Evolutionary conservation across 179 eudicot species (phyloP).

Genomic region (Heliamphora pulchella): DNA sequence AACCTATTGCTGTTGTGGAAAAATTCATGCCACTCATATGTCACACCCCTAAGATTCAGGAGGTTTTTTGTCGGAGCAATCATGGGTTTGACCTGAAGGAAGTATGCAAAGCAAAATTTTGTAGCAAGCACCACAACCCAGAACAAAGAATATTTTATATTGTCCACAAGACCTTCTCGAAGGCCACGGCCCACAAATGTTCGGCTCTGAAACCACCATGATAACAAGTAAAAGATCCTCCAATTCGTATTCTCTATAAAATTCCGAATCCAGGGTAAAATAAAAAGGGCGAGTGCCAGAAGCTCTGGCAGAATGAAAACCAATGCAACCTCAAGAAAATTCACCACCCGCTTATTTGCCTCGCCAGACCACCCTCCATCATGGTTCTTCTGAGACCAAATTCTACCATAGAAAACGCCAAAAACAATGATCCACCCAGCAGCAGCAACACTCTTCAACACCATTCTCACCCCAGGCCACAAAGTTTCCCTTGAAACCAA

Average conservation of each 20-base stretch:
- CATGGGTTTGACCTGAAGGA: conserved; percentile 80
- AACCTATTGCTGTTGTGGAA: conserved; percentile 55
- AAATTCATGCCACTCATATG: conserved; percentile 74
- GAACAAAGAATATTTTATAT: conserved; percentile 64
- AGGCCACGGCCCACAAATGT: conserved; percentile 78
- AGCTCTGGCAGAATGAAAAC: conserved; percentile 72
- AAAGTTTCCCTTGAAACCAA: conserved; percentile 54
- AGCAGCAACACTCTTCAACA: conserved; percentile 66
- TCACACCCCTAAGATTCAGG: conserved; percentile 28
- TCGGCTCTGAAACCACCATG: conserved; percentile 89
- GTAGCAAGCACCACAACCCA: conserved; percentile 66
- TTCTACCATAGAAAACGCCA: conserved; percentile 61
- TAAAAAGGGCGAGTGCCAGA: conserved; percentile 56
- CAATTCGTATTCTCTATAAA: conserved; percentile 57
- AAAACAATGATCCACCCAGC: conserved; percentile 68
- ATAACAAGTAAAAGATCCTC: conserved; percentile 43
- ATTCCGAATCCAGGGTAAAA: conserved; percentile 76
- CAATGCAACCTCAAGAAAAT: conserved; percentile 53
- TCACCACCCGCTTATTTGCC: conserved; percentile 37
- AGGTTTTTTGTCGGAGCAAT: conserved; percentile 63
- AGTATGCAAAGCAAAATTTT: conserved; percentile 76
- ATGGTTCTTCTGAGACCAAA: conserved; percentile 69
- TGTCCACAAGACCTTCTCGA: conserved; percentile 71
- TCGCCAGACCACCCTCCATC: conserved; percentile 55
- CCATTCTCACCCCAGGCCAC: conserved; percentile 78